These are phyloP conservation scores for Salix exigua DNA, from an alignment of 345 rosid genomes.

Conservation along the genomic window DNA sequence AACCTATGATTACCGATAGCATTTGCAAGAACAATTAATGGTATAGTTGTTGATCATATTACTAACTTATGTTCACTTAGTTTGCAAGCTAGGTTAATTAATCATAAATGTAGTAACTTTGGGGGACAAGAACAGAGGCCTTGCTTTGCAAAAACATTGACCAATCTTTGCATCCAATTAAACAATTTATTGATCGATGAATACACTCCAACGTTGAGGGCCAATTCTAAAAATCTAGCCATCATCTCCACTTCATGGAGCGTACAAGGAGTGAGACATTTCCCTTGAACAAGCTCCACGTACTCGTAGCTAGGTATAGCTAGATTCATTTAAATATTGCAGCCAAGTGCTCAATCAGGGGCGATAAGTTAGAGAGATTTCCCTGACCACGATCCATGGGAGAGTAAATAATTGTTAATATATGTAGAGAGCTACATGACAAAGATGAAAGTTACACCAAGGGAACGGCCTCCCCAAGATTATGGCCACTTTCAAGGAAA, in stretches of 20 bases:
- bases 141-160: too few relatives aligned
- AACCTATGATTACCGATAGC: too few relatives aligned
- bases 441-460: neutral
- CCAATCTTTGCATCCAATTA: too few relatives aligned
- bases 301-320: neutral
- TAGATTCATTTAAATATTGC: neutral
- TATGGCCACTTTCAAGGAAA: conserved; percentile 6
- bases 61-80: too few relatives aligned
- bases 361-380: neutral
- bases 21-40: too few relatives aligned
- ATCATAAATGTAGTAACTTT: too few relatives aligned
- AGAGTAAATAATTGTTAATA: neutral
- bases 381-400: neutral
- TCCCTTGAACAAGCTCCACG: neutral
- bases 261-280: neutral
- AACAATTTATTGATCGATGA: too few relatives aligned
- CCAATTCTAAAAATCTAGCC: neutral
- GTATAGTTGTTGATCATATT: too few relatives aligned
- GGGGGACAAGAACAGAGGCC: too few relatives aligned
- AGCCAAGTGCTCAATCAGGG: neutral
- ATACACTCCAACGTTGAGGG: neutral
- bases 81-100: too few relatives aligned
- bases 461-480: neutral
- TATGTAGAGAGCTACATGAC: neutral
- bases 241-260: neutral